A percentile compares a stretch with the other conserved stretches of the same genome.
Conservation (phyloP, 164 flowering plant species). For the Dillenia suffruticosa region DNA sequence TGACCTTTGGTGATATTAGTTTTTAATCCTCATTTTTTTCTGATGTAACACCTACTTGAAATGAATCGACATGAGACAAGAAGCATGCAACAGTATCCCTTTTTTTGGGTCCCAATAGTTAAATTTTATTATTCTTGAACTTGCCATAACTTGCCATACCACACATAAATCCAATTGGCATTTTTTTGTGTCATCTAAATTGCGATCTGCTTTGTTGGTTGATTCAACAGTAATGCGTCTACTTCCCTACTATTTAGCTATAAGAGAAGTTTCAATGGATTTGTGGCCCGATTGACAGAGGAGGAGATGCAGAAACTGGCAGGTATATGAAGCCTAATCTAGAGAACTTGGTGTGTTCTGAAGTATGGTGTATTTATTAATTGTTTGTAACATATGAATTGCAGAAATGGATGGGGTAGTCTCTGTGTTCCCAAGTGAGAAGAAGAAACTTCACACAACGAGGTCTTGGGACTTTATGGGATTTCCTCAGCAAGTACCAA, state of each 20-base stretch:
- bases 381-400: neutral
- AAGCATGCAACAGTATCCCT: too few relatives aligned
- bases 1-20: too few relatives aligned
- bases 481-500: constrained; percentile 19
- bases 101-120: too few relatives aligned
- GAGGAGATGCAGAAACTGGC: constrained; percentile 20
- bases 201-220: too few relatives aligned
- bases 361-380: too few relatives aligned
- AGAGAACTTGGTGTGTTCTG: neutral
- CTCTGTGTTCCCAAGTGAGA: constrained; percentile 36
- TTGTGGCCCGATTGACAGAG: constrained; percentile 37
- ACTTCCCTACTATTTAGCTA: neutral
- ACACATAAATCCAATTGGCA: too few relatives aligned
- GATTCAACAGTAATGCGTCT: neutral
- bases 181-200: too few relatives aligned
- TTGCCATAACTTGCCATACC: too few relatives aligned
- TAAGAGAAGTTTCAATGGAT: constrained; percentile 27
- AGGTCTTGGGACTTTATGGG: constrained; percentile 68
- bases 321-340: constrained; percentile 9
- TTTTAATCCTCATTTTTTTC: too few relatives aligned
- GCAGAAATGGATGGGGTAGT: constrained; percentile 46
- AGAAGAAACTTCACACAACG: constrained; percentile 42
- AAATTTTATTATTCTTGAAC: too few relatives aligned
- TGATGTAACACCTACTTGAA: too few relatives aligned
- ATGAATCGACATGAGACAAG: too few relatives aligned